Evolutionary conservation across 805 yeast genomes (phyloP), one percentile per base, ranked within the genome.

Genomic region (Pichia occidentalis): DNA sequence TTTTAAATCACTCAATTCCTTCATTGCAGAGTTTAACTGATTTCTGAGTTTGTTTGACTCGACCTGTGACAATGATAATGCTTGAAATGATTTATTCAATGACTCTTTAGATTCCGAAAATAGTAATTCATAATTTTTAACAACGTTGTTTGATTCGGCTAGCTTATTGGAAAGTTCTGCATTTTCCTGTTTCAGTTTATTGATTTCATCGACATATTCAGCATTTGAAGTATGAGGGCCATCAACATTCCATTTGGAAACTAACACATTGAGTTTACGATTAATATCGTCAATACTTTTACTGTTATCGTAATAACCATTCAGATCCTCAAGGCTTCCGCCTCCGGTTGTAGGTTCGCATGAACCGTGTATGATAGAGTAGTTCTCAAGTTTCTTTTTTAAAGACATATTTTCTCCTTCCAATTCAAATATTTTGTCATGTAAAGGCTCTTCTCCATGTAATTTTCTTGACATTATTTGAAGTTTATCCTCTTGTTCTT

Each of bases 71-170:
- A 79, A 53, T 32, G 75, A 75, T 39, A 87, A 68, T 0, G 95
- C 95, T 45, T 71, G 74, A 39, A 81, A 79, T 11, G 90, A 78
- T 54, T 79, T 85, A 48, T 75, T 75, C 23, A 85, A 80, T 18
- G 85, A 76, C 45, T 75, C 77, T 38, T 84, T 59, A 1, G 92
- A 82, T 50, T 79, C 77, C 45, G 73, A 73, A 61, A 84, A 85
- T 52, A 81, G 80, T 6, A 64, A 71, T 57, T 85, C 90, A 36
- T 71, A 59, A 22, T 63, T 62, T 22, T 38, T 43, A n/a, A 47
- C 42, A 36, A 47, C 51, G 5, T 29, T 14, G 6, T 46, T 17
- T 4, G 32, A 28, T 11, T 61, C 52, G 21, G 63, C 68, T 14
- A 50, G 29, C 31, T 53, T 36, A 1, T 31, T 55, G 14, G 57